phyloP scores from a whole-genome alignment of 371 early-diverging fungal genomes.

The Syncephalis fuscata region DNA sequence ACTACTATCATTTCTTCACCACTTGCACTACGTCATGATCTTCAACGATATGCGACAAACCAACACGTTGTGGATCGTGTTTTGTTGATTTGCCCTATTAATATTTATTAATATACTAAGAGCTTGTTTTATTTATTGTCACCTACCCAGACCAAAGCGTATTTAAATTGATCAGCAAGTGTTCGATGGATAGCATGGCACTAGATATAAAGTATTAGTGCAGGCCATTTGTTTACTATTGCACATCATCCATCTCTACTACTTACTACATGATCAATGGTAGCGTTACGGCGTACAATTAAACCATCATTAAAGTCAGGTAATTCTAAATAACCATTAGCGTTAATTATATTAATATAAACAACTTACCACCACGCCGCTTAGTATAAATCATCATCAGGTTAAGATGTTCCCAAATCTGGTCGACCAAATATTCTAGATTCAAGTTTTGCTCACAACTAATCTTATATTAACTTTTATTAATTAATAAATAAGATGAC shows the following conservation, averaged over 20 bases:
- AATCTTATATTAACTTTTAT: not conserved
- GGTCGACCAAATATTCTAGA: conserved; percentile 80
- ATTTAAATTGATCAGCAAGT: conserved; percentile 79
- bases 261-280: conserved; percentile 78
- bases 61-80: conserved; percentile 93
- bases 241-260: too few relatives aligned
- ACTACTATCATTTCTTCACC: conserved; percentile 3
- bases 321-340: conserved; percentile 24
- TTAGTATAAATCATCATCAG: conserved; percentile 96
- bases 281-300: conserved; percentile 73
- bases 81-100: conserved; percentile 74
- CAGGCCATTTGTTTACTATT: too few relatives aligned
- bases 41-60: conserved; percentile 78
- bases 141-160: too few relatives aligned
- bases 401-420: conserved; percentile 76
- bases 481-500: conserved; percentile 10
- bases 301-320: conserved; percentile 95
- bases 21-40: conserved; percentile 94
- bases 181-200: conserved; percentile 93
- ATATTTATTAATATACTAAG: not conserved
- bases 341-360: not conserved
- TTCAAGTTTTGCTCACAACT: conserved; percentile 91
- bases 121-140: not conserved
- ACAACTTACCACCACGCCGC: conserved; percentile 48
- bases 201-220: conserved; percentile 2